Conservation (phyloP, 495 filamentous ascomycete species). For the Annulohypoxylon nitens region DNA sequence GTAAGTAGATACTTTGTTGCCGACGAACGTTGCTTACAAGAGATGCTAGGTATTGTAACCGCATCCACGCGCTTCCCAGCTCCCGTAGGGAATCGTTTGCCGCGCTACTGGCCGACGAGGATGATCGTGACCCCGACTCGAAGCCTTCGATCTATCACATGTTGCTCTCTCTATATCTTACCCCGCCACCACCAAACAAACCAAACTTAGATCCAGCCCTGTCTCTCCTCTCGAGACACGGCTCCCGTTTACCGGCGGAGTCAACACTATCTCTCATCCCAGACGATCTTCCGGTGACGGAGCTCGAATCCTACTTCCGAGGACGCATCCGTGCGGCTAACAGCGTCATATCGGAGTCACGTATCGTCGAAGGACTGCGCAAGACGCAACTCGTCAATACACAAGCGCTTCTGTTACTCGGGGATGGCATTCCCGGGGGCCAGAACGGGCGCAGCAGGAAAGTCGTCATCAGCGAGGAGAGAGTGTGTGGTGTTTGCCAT, state of each 20-base stretch:
- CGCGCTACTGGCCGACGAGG: slow-evolving; percentile 25
- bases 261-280: slow-evolving; percentile 90
- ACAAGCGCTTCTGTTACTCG: slow-evolving; percentile 77
- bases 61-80: slow-evolving; percentile 71
- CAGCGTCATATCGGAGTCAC: slow-evolving; percentile 79
- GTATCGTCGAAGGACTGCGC: slow-evolving; percentile 78
- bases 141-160: slow-evolving; percentile 87
- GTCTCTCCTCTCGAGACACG: slow-evolving; percentile 88
- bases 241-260: slow-evolving; percentile 87
- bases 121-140: slow-evolving; percentile 64
- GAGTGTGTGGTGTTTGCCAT: slow-evolving; percentile 90
- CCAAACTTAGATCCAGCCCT: slow-evolving; percentile 84
- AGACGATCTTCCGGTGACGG: slow-evolving; percentile 76
- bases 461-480: slow-evolving; percentile 85
- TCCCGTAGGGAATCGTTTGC: slow-evolving; percentile 41
- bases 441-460: slow-evolving; percentile 73
- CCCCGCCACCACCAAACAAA: slow-evolving; percentile 79
- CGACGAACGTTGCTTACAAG: slow-evolving; percentile 37
- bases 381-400: slow-evolving; percentile 79
- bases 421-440: slow-evolving; percentile 69
- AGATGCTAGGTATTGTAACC: slow-evolving; percentile 83
- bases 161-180: slow-evolving; percentile 89
- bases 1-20: slow-evolving; percentile 61
- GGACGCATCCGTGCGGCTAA: slow-evolving; percentile 91
- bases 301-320: slow-evolving; percentile 92